Evolutionary conservation across 257 asterid genomes (phyloP).

Genomic region (Ocimum tenuiflorum): DNA sequence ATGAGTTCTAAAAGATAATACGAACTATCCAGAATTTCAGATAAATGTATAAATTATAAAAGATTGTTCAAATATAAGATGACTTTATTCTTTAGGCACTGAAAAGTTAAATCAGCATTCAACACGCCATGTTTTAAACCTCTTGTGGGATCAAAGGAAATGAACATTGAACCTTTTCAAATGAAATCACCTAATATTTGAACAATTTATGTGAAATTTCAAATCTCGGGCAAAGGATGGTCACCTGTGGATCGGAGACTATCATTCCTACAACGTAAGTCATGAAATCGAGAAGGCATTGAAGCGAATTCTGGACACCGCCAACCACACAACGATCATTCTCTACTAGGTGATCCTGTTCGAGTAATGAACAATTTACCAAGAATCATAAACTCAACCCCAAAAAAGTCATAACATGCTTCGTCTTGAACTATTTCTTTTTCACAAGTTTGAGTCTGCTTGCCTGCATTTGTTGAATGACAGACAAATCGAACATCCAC

Average conservation of each 20-base stretch:
- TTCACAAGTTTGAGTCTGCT: not conserved
- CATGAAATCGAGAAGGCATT: slow-evolving; percentile 69
- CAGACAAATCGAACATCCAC: slow-evolving; percentile 87
- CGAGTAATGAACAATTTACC: not conserved
- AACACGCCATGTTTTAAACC: no score
- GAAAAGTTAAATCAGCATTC: no score
- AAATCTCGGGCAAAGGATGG: not conserved
- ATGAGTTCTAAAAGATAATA: no score
- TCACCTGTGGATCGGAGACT: slow-evolving; percentile 81
- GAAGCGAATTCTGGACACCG: slow-evolving; percentile 89
- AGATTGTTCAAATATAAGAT: no score
- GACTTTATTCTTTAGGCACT: no score
- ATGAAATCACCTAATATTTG: no score
- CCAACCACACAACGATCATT: slow-evolving; percentile 74
- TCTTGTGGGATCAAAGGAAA: no score
- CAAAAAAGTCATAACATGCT: no score
- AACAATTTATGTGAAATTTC: no score
- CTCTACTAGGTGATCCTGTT: slow-evolving; percentile 65
- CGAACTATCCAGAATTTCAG: no score
- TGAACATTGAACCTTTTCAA: no score
- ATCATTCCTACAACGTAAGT: slow-evolving; percentile 69
- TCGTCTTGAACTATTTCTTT: not conserved
- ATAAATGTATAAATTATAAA: no score
- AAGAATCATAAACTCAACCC: not conserved
- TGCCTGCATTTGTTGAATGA: slow-evolving; percentile 96